Base-by-base conservation (phyloP, 202 grass and related monocot genomes). In the Schoenoplectus tabernaemontani region DNA sequence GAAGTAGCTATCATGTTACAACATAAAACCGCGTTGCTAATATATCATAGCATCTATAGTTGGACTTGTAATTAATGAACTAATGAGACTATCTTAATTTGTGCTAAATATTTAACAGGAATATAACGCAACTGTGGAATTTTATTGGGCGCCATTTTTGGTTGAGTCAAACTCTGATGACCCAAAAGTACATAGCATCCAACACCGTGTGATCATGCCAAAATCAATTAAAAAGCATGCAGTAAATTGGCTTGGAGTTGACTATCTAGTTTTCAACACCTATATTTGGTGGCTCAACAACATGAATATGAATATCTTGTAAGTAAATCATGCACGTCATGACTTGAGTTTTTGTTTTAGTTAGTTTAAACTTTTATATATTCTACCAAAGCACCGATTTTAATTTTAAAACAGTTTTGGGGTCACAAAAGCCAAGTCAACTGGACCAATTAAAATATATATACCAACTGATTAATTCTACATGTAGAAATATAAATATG, bases 261-360 rank as follows among this genome's bases (percentile, higher is more conserved):
- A 94, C 84, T 94, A 94, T 83, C 82, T 98, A 76, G 7, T 98
- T 78, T 98, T 98, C 86, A 98, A 98, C 82, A 98, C 91, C 1
- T 98, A 98, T 65, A 98, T 98, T 74, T 98, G 95, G 95, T 98
- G 95, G 95, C 74, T 98, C 59, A 98, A 92, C 87, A 93, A 87
- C 9, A 85, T 92, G 73, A 77, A 89, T 60, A 95, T 95, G 78
- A 98, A 98, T 84, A 71, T 98, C 75, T 85, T 98, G 95, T 97
- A 28, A 90, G 95, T 68, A 81, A 37, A 1, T 13, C 9, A 23
- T 43, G 2, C 0, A 20, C 0, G 2, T 33, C 19, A 10, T 23
- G 36, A 37, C 36, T 37, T n/a, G n/a, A 37, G 3, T 58, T 9
- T 24, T 26, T 6, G 9, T 57, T 66, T 61, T 3, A 7, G 7